Base-by-base conservation (phyloP, 805 yeast species). In the Candida vartiovaarae region DNA sequence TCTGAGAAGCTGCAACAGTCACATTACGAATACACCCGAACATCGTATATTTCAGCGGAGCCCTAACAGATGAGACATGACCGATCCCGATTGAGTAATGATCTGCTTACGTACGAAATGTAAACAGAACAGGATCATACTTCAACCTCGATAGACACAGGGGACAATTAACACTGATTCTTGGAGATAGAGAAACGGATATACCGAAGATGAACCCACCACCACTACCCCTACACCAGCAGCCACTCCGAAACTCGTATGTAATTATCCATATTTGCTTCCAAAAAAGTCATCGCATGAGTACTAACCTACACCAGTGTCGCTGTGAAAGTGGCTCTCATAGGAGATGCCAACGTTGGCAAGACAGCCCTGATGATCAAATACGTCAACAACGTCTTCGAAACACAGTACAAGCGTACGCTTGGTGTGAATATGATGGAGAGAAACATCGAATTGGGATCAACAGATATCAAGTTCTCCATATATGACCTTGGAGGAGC, bases 401-500 rank as follows among this genome's bases (percentile, higher is more conserved):
- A 89, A 59, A 93, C 87, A 57, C 88, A 83, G 48, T 91, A 91
- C 60, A 87, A 90, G 40, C 96, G 89, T 63, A 91, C 99, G 0
- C 68, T 88, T 41, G 99, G 99, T 5, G 97, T 93, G 43, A 91
- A 91, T 60, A 90, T 87, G 63, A 82, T 93, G 86, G 96, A 93
- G 61, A 83, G 89, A 55, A 81, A 84, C 46, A 85, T 91, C 28
- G 82, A 80, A 47, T 82, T 91, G 43, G 80, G 89, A 44, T 81
- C 85, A 46, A 89, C 96, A 3, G 88, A 86, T 52, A 86, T 91
- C 44, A 83, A 93, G 32, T 91, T 91, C 60, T 81, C 93, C 24
- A 82, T 91, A 30, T 91, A 96, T 95, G 99, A 91, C 64, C 67
- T 91, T 9, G 99, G 99, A 25, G 99, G 99, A 1, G 95, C 90